Percentiles rank a stretch among this genome's conserved stretches.
phyloP scores from a whole-genome alignment of 176 grass and related monocot genomes.

The Oryza coarctata region DNA sequence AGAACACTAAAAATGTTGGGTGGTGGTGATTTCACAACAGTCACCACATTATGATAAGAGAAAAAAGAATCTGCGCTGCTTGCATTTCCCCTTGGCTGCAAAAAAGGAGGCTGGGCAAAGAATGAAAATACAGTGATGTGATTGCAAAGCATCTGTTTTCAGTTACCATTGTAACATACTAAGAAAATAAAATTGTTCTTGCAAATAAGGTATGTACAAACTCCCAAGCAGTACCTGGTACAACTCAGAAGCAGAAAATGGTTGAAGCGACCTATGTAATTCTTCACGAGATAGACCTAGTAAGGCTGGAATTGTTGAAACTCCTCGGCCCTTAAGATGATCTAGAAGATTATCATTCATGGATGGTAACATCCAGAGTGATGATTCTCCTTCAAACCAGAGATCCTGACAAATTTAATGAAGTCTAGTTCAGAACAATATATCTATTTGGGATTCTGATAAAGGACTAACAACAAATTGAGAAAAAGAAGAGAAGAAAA shows the following conservation, averaged over 20 bases:
- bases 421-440: not conserved
- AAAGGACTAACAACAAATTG: not conserved
- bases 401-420: conserved; percentile 55
- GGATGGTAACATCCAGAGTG: conserved; percentile 85
- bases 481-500: conserved; percentile 6
- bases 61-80: not conserved
- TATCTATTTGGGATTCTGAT: conserved; percentile 17
- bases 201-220: conserved; percentile 13
- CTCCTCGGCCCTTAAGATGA: conserved; percentile 64
- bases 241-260: conserved; percentile 53
- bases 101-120: conserved; percentile 9
- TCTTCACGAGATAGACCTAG: conserved; percentile 64
- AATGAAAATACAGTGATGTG: conserved; percentile 1
- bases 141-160: conserved; percentile 14
- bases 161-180: not conserved
- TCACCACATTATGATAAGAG: not conserved
- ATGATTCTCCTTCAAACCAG: conserved; percentile 90
- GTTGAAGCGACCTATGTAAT: conserved; percentile 62
- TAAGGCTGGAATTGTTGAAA: conserved; percentile 53
- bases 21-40: conserved; percentile 7
- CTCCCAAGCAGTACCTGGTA: conserved; percentile 62
- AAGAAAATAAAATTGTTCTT: conserved; percentile 26
- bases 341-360: conserved; percentile 76
- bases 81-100: conserved; percentile 17
- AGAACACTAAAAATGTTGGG: not conserved